Percentiles rank a stretch among this genome's conserved stretches.
phyloP scores from a whole-genome alignment of 257 asterid genomes.

The Scutellaria baicalensis region DNA sequence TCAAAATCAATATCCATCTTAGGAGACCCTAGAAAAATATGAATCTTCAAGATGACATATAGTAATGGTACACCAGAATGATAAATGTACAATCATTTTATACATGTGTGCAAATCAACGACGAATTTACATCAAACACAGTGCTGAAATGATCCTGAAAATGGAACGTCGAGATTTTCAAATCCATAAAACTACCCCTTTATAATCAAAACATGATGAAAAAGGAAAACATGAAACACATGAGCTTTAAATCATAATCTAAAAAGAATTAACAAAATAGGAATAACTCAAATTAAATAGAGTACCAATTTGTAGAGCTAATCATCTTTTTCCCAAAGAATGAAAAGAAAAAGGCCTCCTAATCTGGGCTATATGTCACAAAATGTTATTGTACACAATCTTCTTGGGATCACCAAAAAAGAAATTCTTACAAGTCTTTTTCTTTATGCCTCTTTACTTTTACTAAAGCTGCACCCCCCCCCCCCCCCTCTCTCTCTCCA shows the following conservation, averaged over 20 bases:
- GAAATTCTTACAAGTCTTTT: constrained; percentile 18
- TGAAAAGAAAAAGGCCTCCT: constrained; percentile 15
- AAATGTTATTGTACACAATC: constrained; percentile 22
- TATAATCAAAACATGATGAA: background rate
- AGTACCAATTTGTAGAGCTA: background rate
- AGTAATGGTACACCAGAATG: no score
- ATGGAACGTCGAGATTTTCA: background rate
- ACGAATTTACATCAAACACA: no score
- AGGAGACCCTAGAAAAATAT: background rate
- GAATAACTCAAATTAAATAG: background rate
- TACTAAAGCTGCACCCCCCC: constrained; percentile 30
- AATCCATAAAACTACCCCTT: background rate
- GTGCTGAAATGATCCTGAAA: background rate
- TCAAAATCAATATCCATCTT: background rate
- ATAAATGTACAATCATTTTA: no score
- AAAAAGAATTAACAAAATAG: background rate
- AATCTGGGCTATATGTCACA: constrained; percentile 4
- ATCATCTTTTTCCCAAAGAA: background rate
- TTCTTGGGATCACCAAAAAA: constrained; percentile 46
- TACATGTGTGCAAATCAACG: no score
- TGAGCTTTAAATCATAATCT: background rate
- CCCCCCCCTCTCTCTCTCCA: constrained; percentile 3
- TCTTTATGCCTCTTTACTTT: constrained; percentile 37
- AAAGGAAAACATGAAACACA: constrained; percentile 14
- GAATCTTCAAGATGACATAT: no score